phyloP scores from a whole-genome alignment of 257 asterid genomes.

The Coffea canephora region DNA sequence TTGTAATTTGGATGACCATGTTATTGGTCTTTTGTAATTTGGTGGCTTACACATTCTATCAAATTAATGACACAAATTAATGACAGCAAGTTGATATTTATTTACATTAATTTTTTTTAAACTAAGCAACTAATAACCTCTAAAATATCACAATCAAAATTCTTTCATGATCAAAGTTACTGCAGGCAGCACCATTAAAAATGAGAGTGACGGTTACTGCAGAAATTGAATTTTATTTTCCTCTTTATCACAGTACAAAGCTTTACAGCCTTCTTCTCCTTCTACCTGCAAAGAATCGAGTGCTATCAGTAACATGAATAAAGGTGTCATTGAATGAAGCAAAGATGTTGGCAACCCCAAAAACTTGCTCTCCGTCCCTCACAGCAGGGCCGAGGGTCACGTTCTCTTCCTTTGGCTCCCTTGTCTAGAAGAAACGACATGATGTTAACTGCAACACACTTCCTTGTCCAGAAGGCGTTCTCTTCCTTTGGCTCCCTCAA shows the following conservation, averaged over 20 bases:
- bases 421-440: conserved; percentile 18
- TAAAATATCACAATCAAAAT: background rate
- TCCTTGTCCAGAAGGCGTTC: too few species aligned
- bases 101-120: too few species aligned
- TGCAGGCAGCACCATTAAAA: background rate
- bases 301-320: conserved; percentile 60
- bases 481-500: too few species aligned
- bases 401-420: conserved; percentile 85
- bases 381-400: conserved; percentile 79
- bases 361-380: conserved; percentile 73
- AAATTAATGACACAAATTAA: too few species aligned
- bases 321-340: conserved; percentile 92
- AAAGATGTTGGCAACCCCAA: conserved; percentile 88
- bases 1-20: too few species aligned
- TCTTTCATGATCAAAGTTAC: conserved; percentile 3
- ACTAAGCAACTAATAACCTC: too few species aligned
- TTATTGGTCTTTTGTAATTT: too few species aligned
- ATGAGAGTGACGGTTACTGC: background rate
- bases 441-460: too few species aligned
- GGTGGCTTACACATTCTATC: too few species aligned
- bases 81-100: too few species aligned
- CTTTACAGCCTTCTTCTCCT: conserved; percentile 81
- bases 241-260: background rate
- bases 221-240: background rate
- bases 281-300: conserved; percentile 83